These are phyloP conservation scores for Crithidia mellificae DNA, from an alignment of 208 protist species.

Conservation along the genomic window DNA sequence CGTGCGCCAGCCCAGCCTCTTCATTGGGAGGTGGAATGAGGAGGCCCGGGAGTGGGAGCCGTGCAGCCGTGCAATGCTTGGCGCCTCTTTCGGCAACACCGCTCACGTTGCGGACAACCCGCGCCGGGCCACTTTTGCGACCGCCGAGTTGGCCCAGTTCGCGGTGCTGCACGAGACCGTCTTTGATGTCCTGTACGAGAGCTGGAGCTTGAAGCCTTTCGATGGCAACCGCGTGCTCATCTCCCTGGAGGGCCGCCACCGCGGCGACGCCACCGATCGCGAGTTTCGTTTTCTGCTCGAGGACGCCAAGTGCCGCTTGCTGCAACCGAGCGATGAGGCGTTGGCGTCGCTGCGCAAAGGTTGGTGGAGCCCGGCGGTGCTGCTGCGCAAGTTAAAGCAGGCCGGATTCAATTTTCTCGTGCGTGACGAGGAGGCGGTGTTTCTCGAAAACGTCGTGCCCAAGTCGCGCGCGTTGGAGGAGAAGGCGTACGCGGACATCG, in stretches of 20 bases:
- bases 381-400: constrained; percentile 79
- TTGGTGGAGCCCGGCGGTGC: constrained; percentile 74
- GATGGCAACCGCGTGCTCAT: constrained; percentile 73
- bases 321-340: constrained; percentile 81
- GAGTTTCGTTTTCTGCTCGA: constrained; percentile 85
- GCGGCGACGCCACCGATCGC: constrained; percentile 82
- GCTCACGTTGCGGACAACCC: constrained; percentile 36
- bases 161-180: constrained; percentile 90
- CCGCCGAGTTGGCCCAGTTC: constrained; percentile 80
- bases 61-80: constrained; percentile 75
- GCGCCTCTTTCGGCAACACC: constrained; percentile 39
- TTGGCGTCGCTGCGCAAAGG: constrained; percentile 58
- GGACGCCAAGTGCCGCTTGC: constrained; percentile 76
- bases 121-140: constrained; percentile 67
- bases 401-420: constrained; percentile 90
- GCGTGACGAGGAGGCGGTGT: constrained; percentile 71
- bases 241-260: constrained; percentile 71
- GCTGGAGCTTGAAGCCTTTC: constrained; percentile 78
- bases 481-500: constrained; percentile 88
- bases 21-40: constrained; percentile 84
- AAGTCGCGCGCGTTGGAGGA: constrained; percentile 73
- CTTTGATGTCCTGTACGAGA: constrained; percentile 90
- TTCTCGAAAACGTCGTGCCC: constrained; percentile 66
- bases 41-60: constrained; percentile 77
- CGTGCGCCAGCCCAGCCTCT: constrained; percentile 76